Evolutionary conservation across 192 early-diverging fungal genomes (phyloP), one percentile per base, ranked within the genome.

Genomic region (Coemansia sp.): DNA sequence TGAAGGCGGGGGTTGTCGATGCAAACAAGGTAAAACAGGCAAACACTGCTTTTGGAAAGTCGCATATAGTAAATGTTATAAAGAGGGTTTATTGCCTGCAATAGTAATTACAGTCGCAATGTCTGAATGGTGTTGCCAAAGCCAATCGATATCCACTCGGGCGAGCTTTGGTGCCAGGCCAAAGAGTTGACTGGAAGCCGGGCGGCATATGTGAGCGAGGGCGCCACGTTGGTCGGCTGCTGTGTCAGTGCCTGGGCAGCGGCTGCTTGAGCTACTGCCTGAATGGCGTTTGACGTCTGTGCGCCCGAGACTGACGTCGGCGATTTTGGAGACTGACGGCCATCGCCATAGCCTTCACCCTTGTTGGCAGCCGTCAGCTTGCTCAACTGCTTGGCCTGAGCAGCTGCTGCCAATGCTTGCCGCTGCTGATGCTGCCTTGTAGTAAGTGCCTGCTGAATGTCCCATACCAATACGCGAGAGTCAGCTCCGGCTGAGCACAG

Each of bases 401-500:
- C 72, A 2, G 60, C 75, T 35, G 56, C 73, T 21, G 58, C 60
- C 56, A 55, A 67, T 39, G 53, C 85, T 72, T 75, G 67, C 36
- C 75, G 44, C 58, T 67, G 65, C 62, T 81, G 54, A 55, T 70
- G 62, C 64, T 82, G 56, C 63, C 85, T 64, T 26, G 83, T 55
- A 46, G 68, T 43, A 35, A 80, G 58, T 0, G 72, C 61, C 24
- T 80, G 70, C 40, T 77, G 83, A 17, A 97, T 85, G 67, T 97
- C 92, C 97, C 95, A 98, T 15, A 98, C 89, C 26, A 97, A 76
- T 7, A 96, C 92, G 52, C 93, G 90, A 19, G 81, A 72, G 73
- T 97, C 97, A 26, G 95, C 94, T 27, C 87, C 95, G 11, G 88
- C 91, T n/a, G 87, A 92, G 65, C 89, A 92, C 26, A 99, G 76